Base-by-base conservation (phyloP, 1,284 basidiomycete genomes). In the Microbotryomycetes sp. region DNA sequence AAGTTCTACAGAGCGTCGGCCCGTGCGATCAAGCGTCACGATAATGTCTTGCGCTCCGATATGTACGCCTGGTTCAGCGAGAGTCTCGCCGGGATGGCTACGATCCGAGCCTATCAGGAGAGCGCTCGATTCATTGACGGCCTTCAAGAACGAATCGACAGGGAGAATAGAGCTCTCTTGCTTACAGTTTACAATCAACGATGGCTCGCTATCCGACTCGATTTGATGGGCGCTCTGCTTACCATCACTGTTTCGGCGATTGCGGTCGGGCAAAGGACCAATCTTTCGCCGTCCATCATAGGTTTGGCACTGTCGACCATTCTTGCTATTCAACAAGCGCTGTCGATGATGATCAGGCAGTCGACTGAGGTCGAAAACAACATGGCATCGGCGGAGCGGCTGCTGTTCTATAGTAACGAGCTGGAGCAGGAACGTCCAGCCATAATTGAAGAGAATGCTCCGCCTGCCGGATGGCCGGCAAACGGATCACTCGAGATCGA, bases 1-100 rank as follows among this genome's bases (percentile, higher is more conserved):
- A 72, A 76, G 0, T 86, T 84, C 74, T 88, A 88, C 72, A 77
- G 83, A 13, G 79, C 83, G 0, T 84, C 83, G 58, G 84, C 86
- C 3, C 78, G 85, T 60, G 86, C 88, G 73, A 75, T 88, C 65
- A 88, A 87, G 74, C 81, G 86, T 3, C 74, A 87, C 27, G 68
- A 70, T 60, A 66, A 66, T 48, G 61, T 72, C 16, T 68, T 76
- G 24, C 73, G 76, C 16, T 71, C 67, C 23, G 66, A 61, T 47
- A 58, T 74, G 6, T 74, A 71, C 62, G 63, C 62, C 45, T 66
- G 67, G 67, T 75, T 72, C 57, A 65, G 61, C 28, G 72, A 73
- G 67, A 69, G 70, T 1, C 76, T 91, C 1, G 83, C 73, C 0
- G 88, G 88, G 4, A 75, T 90, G 11, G 80, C 85, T 0, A 91